phyloP scores from a whole-genome alignment of 192 early-diverging fungal species.

The Backusella macrospora region DNA sequence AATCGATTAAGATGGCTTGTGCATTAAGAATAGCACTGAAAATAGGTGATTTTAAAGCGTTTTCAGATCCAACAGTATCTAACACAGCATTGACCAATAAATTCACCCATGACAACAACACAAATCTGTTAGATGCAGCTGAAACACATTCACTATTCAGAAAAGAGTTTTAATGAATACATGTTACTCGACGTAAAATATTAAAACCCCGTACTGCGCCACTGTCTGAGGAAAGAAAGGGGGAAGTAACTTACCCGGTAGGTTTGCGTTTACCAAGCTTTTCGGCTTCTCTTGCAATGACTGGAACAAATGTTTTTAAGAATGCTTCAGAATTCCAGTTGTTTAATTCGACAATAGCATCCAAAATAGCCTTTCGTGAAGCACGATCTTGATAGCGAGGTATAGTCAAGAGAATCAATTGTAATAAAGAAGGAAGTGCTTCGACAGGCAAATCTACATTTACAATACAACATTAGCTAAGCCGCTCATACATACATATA shows the following conservation, averaged over 20 bases:
- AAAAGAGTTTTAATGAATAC: neutral
- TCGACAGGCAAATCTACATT: constrained; percentile 49
- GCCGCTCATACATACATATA: no score
- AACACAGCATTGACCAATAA: constrained; percentile 46
- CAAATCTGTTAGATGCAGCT: constrained; percentile 60
- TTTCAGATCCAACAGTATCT: constrained; percentile 24
- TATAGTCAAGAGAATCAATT: constrained; percentile 60
- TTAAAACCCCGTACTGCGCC: constrained; percentile 8
- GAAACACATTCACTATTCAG: constrained; percentile 43
- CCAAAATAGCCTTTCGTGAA: constrained; percentile 63
- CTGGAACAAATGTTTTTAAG: constrained; percentile 57
- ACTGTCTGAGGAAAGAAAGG: neutral
- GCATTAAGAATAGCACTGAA: constrained; percentile 40
- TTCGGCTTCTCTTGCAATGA: constrained; percentile 55
- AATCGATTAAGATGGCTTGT: constrained; percentile 57
- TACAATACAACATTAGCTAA: neutral
- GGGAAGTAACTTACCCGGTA: constrained; percentile 41
- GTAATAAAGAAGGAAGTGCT: constrained; percentile 49
- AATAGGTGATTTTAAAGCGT: constrained; percentile 27
- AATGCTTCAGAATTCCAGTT: constrained; percentile 60
- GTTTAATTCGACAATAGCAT: constrained; percentile 59
- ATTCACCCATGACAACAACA: constrained; percentile 67
- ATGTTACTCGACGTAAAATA: no score
- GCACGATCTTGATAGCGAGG: constrained; percentile 69
- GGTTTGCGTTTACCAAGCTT: constrained; percentile 44